Base-by-base conservation (phyloP, 2,329 filamentous ascomycete genomes). In the Aspergillus fijiensis region DNA sequence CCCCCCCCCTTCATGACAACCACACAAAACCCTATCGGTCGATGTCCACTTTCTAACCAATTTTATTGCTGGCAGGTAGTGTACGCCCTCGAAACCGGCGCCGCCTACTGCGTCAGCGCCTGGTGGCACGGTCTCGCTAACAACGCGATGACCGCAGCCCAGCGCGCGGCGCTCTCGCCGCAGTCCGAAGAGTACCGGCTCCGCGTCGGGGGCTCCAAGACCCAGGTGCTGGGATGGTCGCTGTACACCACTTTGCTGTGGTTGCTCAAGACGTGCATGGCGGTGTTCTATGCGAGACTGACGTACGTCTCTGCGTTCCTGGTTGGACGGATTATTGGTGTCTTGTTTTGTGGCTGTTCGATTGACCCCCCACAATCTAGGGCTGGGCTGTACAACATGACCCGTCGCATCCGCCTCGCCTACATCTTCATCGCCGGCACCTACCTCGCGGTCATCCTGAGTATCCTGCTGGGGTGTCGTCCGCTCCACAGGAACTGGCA, bases 401-500 rank as follows among this genome's bases (percentile, higher is more conserved):
- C 77, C 25, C 63, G 74, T 2, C 77, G 83, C 27, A 78, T 86
- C 39, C 77, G 78, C 47, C 67, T 84, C 49, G 84, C 83, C 7
- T 85, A 84, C 60, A 72, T 66, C 3, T 64, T 85, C 39, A 77
- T 87, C 35, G 73, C 73, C 0, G 64, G 64, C 2, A 85, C 82
- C 4, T 87, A 82, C 63, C 57, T 86, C 29, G 76, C 76, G 0
- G 80, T 80, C 5, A 71, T 84, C 29, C 73, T 82, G 35, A 80
- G 80, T 3, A 78, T 86, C 39, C 76, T 85, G 14, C 73, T 83
- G 3, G 79, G 79, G 7, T 87, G 85, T 63, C 76, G 76, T 25
- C 84, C 84, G 0, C 79, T 87, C 56, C 63, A 74, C 27, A 79
- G 78, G 45, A 83, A 84, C 66, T 87, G 85, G 84, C 84, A 87